Evolutionary conservation across 192 early-diverging fungal genomes (phyloP).

Genomic region (Rhizophagus clarus): DNA sequence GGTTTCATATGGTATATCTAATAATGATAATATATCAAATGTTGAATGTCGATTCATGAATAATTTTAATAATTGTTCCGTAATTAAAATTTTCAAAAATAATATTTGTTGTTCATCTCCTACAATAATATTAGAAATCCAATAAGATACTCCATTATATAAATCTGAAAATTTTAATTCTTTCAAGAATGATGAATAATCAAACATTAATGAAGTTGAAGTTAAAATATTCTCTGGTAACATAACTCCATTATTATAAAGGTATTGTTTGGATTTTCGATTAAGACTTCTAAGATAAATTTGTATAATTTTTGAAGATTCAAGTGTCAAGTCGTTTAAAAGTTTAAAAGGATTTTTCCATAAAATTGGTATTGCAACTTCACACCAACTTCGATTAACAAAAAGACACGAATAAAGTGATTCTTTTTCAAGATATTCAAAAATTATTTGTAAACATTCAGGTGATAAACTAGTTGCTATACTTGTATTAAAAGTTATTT

Average conservation of each 20-base stretch:
- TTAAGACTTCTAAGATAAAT: not conserved
- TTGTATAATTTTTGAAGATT: not conserved
- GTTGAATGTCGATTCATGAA: not conserved
- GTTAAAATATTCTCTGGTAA: not conserved
- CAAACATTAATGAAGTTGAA: not conserved
- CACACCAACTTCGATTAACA: constrained; percentile 12
- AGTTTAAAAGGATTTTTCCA: not conserved
- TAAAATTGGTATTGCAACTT: not conserved
- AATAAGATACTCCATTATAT: not conserved
- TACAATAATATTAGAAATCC: not conserved
- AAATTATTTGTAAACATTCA: not conserved
- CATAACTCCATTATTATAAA: not conserved
- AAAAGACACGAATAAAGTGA: constrained; percentile 16
- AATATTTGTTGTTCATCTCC: not conserved
- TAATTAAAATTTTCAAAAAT: not conserved
- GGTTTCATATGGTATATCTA: constrained; percentile 5
- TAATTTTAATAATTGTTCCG: constrained; percentile 4
- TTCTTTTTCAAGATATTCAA: not conserved
- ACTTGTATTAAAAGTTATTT: not conserved
- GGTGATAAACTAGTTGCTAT: not conserved
- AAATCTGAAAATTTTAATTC: constrained; percentile 17
- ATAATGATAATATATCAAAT: not conserved
- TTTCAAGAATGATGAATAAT: constrained; percentile 10
- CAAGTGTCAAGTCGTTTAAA: not conserved
- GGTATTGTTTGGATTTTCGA: not conserved